A percentile compares a stretch with the other conserved stretches of the same genome.
Evolutionary conservation across 23 red algal species (phyloP).

Genomic region (Agarophyton chilense): DNA sequence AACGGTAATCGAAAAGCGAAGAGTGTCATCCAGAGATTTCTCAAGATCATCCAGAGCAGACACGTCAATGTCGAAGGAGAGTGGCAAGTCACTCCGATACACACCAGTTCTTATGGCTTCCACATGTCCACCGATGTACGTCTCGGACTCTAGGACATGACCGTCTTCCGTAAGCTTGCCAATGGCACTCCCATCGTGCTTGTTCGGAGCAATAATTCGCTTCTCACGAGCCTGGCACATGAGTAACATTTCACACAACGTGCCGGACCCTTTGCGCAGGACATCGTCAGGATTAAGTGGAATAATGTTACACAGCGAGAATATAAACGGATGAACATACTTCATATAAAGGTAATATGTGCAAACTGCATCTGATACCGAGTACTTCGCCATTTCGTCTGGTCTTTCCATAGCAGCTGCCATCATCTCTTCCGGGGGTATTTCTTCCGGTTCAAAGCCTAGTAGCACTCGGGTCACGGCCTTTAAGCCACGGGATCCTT

Average conservation of each 20-base stretch:
- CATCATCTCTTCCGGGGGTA: slow-evolving; percentile 98
- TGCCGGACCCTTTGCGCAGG: slow-evolving; percentile 95
- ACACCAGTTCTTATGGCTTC: slow-evolving; percentile 97
- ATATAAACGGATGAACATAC: slow-evolving; percentile 96
- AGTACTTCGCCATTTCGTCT: slow-evolving; percentile 91
- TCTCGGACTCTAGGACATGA: slow-evolving; percentile 93
- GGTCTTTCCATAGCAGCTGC: slow-evolving; percentile 74
- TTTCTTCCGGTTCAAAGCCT: slow-evolving; percentile 96
- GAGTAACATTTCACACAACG: slow-evolving; percentile 95
- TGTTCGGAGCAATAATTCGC: slow-evolving; percentile 93
- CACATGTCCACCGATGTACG: slow-evolving; percentile 99
- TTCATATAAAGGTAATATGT: slow-evolving; percentile 97
- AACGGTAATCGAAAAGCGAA: slow-evolving; percentile 76
- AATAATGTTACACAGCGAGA: slow-evolving; percentile 96
- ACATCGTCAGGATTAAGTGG: slow-evolving; percentile 97
- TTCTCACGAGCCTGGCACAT: slow-evolving; percentile 89
- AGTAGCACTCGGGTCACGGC: slow-evolving; percentile 90
- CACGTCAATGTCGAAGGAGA: slow-evolving; percentile 63
- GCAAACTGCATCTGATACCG: slow-evolving; percentile 97
- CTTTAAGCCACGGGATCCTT: slow-evolving; percentile 97
- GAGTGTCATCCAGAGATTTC: slow-evolving; percentile 59
- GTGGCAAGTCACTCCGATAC: slow-evolving; percentile 90
- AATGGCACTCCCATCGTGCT: slow-evolving; percentile 54
- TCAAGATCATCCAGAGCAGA: slow-evolving; percentile 79
- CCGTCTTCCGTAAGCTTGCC: slow-evolving; percentile 77